phyloP scores from a whole-genome alignment of 2,329 filamentous ascomycete genomes.

The Clarireedia homoeocarpa region DNA sequence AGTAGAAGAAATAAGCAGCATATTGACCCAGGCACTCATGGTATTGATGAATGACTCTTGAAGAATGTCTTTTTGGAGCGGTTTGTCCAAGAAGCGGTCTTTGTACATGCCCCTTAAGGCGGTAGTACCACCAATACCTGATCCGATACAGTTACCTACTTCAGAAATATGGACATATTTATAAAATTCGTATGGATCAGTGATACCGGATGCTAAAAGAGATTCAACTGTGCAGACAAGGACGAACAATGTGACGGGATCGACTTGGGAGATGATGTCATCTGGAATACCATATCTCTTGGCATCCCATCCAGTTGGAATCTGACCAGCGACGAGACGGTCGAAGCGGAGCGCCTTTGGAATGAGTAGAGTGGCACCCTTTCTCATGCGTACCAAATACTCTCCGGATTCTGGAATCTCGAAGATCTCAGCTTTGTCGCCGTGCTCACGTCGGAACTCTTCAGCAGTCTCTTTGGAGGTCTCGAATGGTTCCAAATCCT shows the following conservation, averaged over 20 bases:
- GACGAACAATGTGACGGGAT: conserved; percentile 91
- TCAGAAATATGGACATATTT: conserved; percentile 98
- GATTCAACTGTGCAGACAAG: conserved; percentile 91
- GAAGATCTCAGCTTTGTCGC: conserved; percentile 95
- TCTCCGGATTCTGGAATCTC: conserved; percentile 91
- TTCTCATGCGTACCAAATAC: conserved; percentile 89
- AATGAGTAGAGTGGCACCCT: conserved; percentile 89
- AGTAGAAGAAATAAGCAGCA: conserved; percentile 93
- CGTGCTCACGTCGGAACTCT: conserved; percentile 95
- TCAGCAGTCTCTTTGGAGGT: conserved; percentile 93
- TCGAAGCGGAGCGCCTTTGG: conserved; percentile 97
- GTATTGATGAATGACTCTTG: conserved; percentile 99
- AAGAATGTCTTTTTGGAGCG: conserved; percentile 95
- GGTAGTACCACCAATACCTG: conserved; percentile 90
- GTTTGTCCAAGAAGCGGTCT: conserved; percentile 93
- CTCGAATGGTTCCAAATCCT: conserved; percentile 96
- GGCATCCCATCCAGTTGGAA: conserved; percentile 94
- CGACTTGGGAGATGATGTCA: conserved; percentile 95
- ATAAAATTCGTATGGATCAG: conserved; percentile 99
- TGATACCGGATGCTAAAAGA: conserved; percentile 87
- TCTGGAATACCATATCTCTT: conserved; percentile 95
- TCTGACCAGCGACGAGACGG: conserved; percentile 91
- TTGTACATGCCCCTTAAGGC: conserved; percentile 97
- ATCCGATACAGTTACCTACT: conserved; percentile 96
- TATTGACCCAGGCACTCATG: conserved; percentile 99